Conservation (phyloP, 495 filamentous ascomycete species). For the Xylaria curta region DNA sequence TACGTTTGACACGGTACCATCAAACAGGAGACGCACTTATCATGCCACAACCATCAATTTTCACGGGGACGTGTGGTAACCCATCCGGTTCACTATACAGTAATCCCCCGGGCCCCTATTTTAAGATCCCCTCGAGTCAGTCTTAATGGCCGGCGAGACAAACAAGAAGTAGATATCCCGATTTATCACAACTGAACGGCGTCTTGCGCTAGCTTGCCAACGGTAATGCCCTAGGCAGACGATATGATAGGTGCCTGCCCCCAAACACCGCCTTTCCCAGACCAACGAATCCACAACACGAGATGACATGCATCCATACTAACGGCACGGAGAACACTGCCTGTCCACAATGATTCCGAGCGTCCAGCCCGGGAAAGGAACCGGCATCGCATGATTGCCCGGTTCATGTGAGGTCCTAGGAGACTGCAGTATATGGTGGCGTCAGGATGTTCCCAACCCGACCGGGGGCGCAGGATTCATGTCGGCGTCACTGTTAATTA, state of each 20-base stretch:
- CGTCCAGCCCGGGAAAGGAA: not conserved
- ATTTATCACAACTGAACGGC: not conserved
- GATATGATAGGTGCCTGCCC: not conserved
- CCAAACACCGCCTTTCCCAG: not conserved
- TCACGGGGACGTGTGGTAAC: not conserved
- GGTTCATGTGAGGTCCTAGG: not conserved
- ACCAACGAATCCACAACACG: not conserved
- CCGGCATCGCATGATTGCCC: not conserved
- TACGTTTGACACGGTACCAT: not conserved
- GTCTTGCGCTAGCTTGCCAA: not conserved
- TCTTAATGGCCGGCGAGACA: not conserved
- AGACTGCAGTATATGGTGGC: not conserved
- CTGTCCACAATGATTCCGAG: not conserved
- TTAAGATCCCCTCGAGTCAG: not conserved
- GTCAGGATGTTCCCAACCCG: not conserved
- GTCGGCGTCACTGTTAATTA: not conserved
- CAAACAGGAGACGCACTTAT: conserved; percentile 11
- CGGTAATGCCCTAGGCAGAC: not conserved
- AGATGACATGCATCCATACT: not conserved
- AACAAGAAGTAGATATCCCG: not conserved
- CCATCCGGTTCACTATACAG: not conserved
- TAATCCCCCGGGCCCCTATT: not conserved
- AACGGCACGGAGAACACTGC: not conserved
- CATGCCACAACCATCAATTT: not conserved
- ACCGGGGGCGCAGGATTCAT: not conserved